phyloP scores from a whole-genome alignment of 164 flowering plant genomes.

The Dillenia suffruticosa region DNA sequence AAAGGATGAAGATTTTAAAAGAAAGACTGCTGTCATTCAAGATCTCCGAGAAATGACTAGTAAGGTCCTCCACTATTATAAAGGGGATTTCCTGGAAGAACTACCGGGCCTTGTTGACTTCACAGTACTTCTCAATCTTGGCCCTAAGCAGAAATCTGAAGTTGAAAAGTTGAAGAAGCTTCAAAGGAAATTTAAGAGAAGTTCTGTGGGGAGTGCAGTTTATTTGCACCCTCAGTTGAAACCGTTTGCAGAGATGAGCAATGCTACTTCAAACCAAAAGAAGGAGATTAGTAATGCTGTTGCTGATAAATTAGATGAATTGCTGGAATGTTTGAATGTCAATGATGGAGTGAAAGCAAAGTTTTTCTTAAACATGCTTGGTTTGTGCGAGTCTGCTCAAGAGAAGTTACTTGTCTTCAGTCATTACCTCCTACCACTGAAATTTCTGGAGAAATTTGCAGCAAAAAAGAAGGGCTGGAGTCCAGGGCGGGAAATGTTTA shows the following conservation, averaged over 20 bases:
- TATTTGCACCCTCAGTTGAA: not conserved
- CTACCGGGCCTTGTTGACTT: not conserved
- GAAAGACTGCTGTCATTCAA: not conserved
- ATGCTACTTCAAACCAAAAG: constrained; percentile 1
- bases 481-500: constrained; percentile 43
- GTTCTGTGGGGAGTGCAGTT: not conserved
- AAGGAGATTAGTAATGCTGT: not conserved
- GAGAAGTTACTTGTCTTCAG: constrained; percentile 25
- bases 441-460: constrained; percentile 3
- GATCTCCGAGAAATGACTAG: not conserved
- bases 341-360: constrained; percentile 22
- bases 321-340: constrained; percentile 2
- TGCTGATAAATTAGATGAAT: constrained; percentile 2
- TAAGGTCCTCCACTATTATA: not conserved
- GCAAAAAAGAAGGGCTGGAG: constrained; percentile 37
- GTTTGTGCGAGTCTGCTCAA: constrained; percentile 9
- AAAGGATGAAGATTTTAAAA: constrained; percentile 3
- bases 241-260: no score
- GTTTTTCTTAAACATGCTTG: constrained; percentile 18
- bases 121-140: not conserved
- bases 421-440: constrained; percentile 16
- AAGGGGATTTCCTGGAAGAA: not conserved
- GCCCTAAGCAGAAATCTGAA: not conserved
- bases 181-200: not conserved
- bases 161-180: not conserved